phyloP scores from a whole-genome alignment of 352 stramenopile species.

The Phytophthora colocasiae region DNA sequence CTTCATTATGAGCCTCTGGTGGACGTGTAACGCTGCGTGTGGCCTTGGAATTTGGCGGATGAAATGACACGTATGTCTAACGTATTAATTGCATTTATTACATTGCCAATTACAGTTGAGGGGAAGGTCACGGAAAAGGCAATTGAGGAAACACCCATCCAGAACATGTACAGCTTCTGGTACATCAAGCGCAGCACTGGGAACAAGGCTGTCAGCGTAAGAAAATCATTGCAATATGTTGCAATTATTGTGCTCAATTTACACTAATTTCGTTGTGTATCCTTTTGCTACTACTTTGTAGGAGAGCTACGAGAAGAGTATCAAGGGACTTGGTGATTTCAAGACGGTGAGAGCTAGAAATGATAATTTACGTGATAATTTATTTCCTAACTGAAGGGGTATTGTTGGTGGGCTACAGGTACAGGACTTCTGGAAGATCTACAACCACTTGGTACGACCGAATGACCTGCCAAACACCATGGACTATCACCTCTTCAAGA shows the following conservation, averaged over 20 bases:
- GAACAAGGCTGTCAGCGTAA: constrained; percentile 74
- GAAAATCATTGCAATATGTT: constrained; percentile 12
- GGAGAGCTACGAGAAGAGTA: constrained; percentile 95
- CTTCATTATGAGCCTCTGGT: constrained; percentile 1
- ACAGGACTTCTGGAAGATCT: constrained; percentile 94
- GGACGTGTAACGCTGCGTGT: background rate
- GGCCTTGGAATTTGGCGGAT: background rate
- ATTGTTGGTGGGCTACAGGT: constrained; percentile 46
- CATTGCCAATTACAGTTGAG: constrained; percentile 36
- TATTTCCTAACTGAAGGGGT: constrained; percentile 4
- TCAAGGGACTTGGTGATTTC: constrained; percentile 93
- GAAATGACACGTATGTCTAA: constrained; percentile 17
- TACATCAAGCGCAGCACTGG: constrained; percentile 90
- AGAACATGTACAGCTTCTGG: constrained; percentile 92
- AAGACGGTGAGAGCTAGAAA: constrained; percentile 69
- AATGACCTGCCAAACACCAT: constrained; percentile 92
- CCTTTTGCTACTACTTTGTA: constrained; percentile 24
- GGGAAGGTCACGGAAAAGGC: constrained; percentile 33
- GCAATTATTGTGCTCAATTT: constrained; percentile 3
- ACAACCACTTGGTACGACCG: constrained; percentile 93
- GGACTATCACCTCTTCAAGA: constrained; percentile 95
- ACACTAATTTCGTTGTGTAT: constrained; percentile 11
- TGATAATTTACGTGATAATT: background rate
- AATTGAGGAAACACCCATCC: constrained; percentile 69
- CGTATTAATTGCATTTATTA: constrained; percentile 5